A percentile compares a stretch with the other conserved stretches of the same genome.
Evolutionary conservation across 1,139 yeast species (phyloP).

Genomic region (Sugiyamaella novakii): DNA sequence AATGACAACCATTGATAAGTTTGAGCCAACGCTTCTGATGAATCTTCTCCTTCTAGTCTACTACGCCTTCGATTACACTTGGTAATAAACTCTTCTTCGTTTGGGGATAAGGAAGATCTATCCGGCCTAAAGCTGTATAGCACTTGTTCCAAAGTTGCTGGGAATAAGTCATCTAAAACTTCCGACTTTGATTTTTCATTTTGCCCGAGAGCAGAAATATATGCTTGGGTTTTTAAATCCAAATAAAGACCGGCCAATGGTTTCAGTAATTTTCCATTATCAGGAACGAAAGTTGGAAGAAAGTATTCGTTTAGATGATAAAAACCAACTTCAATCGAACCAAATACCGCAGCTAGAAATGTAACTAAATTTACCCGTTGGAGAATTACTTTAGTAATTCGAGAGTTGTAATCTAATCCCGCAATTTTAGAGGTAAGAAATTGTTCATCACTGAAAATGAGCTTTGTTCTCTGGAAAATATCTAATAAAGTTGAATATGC

Average conservation of each 20-base stretch:
- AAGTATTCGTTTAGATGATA: slow-evolving; percentile 82
- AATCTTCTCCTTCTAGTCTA: slow-evolving; percentile 52
- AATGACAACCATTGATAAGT: slow-evolving; percentile 76
- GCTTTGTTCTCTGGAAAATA: slow-evolving; percentile 34
- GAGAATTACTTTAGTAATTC: slow-evolving; percentile 59
- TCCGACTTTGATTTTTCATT: slow-evolving; percentile 68
- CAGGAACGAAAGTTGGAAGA: slow-evolving; percentile 66
- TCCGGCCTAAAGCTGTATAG: slow-evolving; percentile 44
- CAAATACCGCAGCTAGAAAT: slow-evolving; percentile 79
- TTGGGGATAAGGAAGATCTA: slow-evolving; percentile 54
- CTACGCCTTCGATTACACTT: slow-evolving; percentile 72
- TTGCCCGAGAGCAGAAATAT: slow-evolving; percentile 80
- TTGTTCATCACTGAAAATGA: slow-evolving; percentile 15
- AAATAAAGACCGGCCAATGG: slow-evolving; percentile 77
- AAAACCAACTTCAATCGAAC: slow-evolving; percentile 84
- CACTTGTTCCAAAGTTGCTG: slow-evolving; percentile 57
- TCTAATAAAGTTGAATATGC: slow-evolving; percentile 58
- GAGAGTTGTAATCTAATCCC: slow-evolving; percentile 17
- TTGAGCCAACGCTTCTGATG: slow-evolving; percentile 54
- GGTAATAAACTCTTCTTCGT: slow-evolving; percentile 69
- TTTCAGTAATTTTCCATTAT: slow-evolving; percentile 63
- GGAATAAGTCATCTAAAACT: slow-evolving; percentile 70
- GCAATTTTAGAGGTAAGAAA: slow-evolving; percentile 5
- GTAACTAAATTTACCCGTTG: slow-evolving; percentile 87
- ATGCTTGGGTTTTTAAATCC: slow-evolving; percentile 93